Percentiles rank a stretch among this genome's conserved stretches.
These are phyloP conservation scores for Fusarium proliferatum DNA, from an alignment of 2,329 filamentous ascomycete species.

Conservation along the genomic window DNA sequence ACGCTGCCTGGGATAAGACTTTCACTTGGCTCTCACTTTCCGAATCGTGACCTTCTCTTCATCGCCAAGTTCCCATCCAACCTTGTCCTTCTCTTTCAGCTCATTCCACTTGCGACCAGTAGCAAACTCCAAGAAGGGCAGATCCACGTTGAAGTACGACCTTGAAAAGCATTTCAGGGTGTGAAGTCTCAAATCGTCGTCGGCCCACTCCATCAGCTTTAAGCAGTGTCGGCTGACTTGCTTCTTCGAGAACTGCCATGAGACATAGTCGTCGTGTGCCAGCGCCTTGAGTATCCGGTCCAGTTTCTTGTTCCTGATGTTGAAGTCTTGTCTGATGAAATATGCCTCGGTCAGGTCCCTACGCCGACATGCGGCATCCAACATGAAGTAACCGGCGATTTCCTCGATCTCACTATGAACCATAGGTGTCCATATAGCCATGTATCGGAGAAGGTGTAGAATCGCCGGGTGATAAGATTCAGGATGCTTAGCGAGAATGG, in stretches of 20 bases:
- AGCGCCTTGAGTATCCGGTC: conserved; percentile 76
- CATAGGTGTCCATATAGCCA: conserved; percentile 77
- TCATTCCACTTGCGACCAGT: conserved; percentile 78
- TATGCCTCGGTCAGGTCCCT: conserved; percentile 80
- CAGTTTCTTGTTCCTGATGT: conserved; percentile 74
- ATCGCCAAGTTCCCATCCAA: conserved; percentile 85
- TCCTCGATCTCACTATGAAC: conserved; percentile 80
- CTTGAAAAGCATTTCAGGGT: conserved; percentile 88
- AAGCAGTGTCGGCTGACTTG: conserved; percentile 84
- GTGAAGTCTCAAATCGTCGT: conserved; percentile 77
- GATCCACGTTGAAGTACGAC: conserved; percentile 80
- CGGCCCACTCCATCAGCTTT: conserved; percentile 83
- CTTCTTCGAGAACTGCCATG: conserved; percentile 77
- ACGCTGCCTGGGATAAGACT: conserved; percentile 1
- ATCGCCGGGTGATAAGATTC: conserved; percentile 93
- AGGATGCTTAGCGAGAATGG: conserved; percentile 82
- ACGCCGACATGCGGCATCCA: conserved; percentile 90
- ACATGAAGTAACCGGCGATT: conserved; percentile 81
- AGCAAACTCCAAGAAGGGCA: conserved; percentile 74
- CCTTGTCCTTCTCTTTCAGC: conserved; percentile 73
- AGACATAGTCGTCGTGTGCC: conserved; percentile 83
- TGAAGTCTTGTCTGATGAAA: conserved; percentile 69
- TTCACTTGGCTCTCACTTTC: conserved; percentile 57
- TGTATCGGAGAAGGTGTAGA: conserved; percentile 76
- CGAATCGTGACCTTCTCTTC: conserved; percentile 81